phyloP scores from a whole-genome alignment of 2,329 filamentous ascomycete genomes.

The Ramichloridium luteum region DNA sequence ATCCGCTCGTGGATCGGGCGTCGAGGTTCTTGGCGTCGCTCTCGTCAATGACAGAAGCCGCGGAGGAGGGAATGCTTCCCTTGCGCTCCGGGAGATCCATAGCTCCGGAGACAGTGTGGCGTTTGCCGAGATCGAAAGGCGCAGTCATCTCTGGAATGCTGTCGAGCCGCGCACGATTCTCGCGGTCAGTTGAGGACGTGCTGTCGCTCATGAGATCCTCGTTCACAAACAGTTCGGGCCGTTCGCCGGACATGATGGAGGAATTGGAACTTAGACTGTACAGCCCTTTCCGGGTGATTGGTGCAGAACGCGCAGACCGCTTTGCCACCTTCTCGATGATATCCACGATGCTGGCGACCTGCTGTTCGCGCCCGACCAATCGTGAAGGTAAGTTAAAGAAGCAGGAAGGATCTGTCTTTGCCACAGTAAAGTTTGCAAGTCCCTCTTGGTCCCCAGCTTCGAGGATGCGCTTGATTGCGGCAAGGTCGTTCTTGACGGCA shows the following conservation, averaged over 20 bases:
- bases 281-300: slow-evolving; percentile 29
- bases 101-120: neutral
- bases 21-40: slow-evolving; percentile 1
- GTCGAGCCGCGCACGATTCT: slow-evolving; percentile 31
- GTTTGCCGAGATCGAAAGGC: slow-evolving; percentile 8
- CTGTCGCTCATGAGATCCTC: slow-evolving; percentile 38
- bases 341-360: slow-evolving; percentile 56
- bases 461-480: slow-evolving; percentile 60
- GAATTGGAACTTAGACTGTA: slow-evolving; percentile 38
- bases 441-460: slow-evolving; percentile 60
- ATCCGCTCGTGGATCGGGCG: slow-evolving; percentile 7
- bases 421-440: slow-evolving; percentile 63
- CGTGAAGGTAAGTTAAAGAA: slow-evolving; percentile 75
- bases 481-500: slow-evolving; percentile 70
- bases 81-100: slow-evolving; percentile 6
- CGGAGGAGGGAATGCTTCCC: slow-evolving; percentile 11
- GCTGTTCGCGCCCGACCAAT: slow-evolving; percentile 68
- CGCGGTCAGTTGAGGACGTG: slow-evolving; percentile 34
- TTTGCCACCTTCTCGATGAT: slow-evolving; percentile 67
- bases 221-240: slow-evolving; percentile 14
- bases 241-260: slow-evolving; percentile 22
- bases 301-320: slow-evolving; percentile 38
- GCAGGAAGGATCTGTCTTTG: slow-evolving; percentile 75
- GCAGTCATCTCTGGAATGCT: slow-evolving; percentile 20
- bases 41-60: slow-evolving; percentile 9